Evolutionary conservation across 2,329 filamentous ascomycete genomes (phyloP), one percentile per base, ranked within the genome.

Genomic region (Calonectria honghensis): DNA sequence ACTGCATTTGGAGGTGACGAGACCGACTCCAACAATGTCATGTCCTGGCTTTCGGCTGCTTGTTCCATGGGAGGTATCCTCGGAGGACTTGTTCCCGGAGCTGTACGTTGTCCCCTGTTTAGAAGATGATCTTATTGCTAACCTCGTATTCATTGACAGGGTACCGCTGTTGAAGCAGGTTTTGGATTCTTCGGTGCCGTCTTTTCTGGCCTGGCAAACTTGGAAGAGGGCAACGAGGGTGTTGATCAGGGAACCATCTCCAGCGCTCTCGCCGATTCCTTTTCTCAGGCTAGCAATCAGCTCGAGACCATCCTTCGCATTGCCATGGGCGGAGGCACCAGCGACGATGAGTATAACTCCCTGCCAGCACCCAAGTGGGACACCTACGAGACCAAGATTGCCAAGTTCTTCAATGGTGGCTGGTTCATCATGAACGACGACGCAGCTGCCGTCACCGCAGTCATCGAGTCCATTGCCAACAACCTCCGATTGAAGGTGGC

Each of bases 361-460:
- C 24, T 63, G 35, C 57, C 57, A 4, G 57, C 68, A 29, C 68
- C 68, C n/a, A 51, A 51, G 32, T 70, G 57, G 68, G 68, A 70
- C 37, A 70, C 68, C 29, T 70, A 70, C 18, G 68, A 70, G 24
- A 70, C 68, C 45, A 70, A 70, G 11, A 32, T 70, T 27, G 68
- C 68, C 14, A 70, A 70, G 29, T 70, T 70, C 52, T 70, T 70
- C 41, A 70, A 70, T 11, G 68, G 68, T n/a, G 68, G 68, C 35
- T 70, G 68, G 68, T 64, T 59, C 54, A 59, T 70, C 20, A 70
- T 51, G 31, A 61, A 70, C n/a, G 57, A 70, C 32, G 68, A 70
- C 16, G 57, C 68, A 1, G 68, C 31, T 14, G 45, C 68, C 39
- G 68, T 70, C 45, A 64, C 32, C 16, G 41, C 50, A 1, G 57